A percentile compares a stretch with the other conserved stretches of the same genome.
These are phyloP conservation scores for Seiridium cupressi DNA, from an alignment of 2,329 filamentous ascomycete genomes.

Conservation along the genomic window DNA sequence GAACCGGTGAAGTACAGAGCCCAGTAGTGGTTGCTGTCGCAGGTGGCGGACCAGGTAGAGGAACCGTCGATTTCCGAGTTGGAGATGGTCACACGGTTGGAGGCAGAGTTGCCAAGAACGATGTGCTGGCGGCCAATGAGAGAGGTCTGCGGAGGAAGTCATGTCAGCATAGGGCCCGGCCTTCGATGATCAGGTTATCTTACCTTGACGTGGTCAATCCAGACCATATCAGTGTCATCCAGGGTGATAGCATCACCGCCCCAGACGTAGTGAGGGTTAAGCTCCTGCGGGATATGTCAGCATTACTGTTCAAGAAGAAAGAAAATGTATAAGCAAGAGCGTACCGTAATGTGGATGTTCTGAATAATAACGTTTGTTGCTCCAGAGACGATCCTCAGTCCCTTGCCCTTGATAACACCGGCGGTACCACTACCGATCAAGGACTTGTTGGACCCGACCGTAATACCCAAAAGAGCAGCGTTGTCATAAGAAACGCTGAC, in stretches of 20 bases:
- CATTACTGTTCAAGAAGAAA: no score
- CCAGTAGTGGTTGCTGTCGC: conserved; percentile 46
- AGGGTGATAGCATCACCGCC: conserved; percentile 56
- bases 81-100: conserved; percentile 38
- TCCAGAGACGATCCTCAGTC: conserved; percentile 26
- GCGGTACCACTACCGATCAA: conserved; percentile 50
- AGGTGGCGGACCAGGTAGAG: conserved; percentile 37
- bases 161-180: background rate
- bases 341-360: conserved; percentile 50
- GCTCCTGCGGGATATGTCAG: conserved; percentile 21
- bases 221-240: conserved; percentile 14
- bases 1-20: conserved; percentile 36
- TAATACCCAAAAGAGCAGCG: conserved; percentile 48
- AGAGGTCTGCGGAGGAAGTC: conserved; percentile 19
- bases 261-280: conserved; percentile 60
- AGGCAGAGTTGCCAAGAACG: conserved; percentile 29
- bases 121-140: conserved; percentile 42
- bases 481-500: conserved; percentile 48
- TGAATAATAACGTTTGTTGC: conserved; percentile 49
- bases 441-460: conserved; percentile 55
- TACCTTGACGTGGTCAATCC: conserved; percentile 20
- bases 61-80: conserved; percentile 43
- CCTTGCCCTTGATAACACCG: conserved; percentile 46
- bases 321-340: no score
- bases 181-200: background rate